A percentile compares a stretch with the other conserved stretches of the same genome.
These are phyloP conservation scores for Phanerochaete sordida DNA, from an alignment of 768 basidiomycete genomes.

Conservation along the genomic window DNA sequence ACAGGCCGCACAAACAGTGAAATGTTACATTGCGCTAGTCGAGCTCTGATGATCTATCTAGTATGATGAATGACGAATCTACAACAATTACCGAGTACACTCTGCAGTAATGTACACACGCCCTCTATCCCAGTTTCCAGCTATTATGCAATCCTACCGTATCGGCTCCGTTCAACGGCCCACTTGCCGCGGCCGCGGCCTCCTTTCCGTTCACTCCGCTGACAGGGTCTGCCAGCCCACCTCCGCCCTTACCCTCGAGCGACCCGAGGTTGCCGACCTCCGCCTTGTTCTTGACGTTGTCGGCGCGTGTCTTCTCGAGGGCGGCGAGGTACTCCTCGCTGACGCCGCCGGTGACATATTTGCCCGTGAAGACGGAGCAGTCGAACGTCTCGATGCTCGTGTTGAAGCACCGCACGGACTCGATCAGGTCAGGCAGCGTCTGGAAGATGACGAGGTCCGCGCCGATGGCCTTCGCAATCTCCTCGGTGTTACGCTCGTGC, in stretches of 20 bases:
- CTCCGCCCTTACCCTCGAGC: conserved; percentile 34
- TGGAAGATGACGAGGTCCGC: conserved; percentile 97
- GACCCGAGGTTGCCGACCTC: conserved; percentile 28
- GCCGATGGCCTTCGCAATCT: conserved; percentile 80
- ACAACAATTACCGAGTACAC: neutral
- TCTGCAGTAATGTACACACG: neutral
- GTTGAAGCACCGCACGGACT: conserved; percentile 85
- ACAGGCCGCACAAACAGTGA: too few relatives aligned
- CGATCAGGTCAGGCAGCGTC: conserved; percentile 81
- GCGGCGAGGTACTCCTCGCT: conserved; percentile 75
- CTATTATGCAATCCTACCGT: conserved; percentile 80
- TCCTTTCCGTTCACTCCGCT: conserved; percentile 20
- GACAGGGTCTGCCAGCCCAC: conserved; percentile 20
- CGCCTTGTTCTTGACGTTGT: conserved; percentile 67
- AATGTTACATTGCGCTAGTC: too few relatives aligned
- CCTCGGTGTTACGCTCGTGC: conserved; percentile 62
- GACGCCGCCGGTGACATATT: conserved; percentile 94
- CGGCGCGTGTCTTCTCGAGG: conserved; percentile 76
- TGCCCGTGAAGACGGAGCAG: conserved; percentile 96
- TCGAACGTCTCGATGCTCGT: conserved; percentile 76
- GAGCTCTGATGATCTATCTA: neutral
- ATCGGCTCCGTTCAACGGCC: conserved; percentile 63
- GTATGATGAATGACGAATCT: neutral
- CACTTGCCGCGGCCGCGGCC: conserved; percentile 27
- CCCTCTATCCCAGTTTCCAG: conserved; percentile 42